Conservation (phyloP, 148 eudicot species). For the Camellia granthamiana region DNA sequence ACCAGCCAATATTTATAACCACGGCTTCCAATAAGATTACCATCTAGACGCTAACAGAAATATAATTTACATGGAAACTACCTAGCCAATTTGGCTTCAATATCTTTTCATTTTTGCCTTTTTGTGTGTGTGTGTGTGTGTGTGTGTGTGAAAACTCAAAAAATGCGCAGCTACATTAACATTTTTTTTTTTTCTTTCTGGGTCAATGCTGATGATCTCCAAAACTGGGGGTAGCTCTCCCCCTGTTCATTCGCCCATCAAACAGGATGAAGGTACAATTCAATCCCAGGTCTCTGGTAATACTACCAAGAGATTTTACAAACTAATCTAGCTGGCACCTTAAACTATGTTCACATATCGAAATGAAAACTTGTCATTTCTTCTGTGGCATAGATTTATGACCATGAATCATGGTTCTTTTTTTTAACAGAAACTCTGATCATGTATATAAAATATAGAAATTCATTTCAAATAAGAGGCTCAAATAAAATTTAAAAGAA, state of each 20-base stretch:
- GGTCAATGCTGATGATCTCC: too few species aligned
- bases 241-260: too few species aligned
- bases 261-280: background rate
- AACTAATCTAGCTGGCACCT: too few species aligned
- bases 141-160: too few species aligned
- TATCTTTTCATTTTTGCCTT: too few species aligned
- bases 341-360: background rate
- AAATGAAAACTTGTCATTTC: background rate
- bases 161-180: too few species aligned
- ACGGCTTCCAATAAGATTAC: background rate
- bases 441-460: background rate
- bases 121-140: too few species aligned
- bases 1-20: too few species aligned
- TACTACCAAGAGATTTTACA: background rate
- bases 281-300: background rate
- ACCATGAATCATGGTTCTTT: background rate
- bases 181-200: too few species aligned
- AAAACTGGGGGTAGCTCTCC: too few species aligned
- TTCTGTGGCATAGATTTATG: background rate
- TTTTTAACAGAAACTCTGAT: background rate
- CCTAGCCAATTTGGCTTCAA: background rate
- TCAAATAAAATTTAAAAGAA: too few species aligned
- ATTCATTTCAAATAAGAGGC: too few species aligned
- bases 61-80: background rate
- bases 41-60: background rate